Percentiles rank a stretch among this genome's conserved stretches.
These are phyloP conservation scores for Alternaria arbusti DNA, from an alignment of 2,329 filamentous ascomycete species.

Conservation along the genomic window DNA sequence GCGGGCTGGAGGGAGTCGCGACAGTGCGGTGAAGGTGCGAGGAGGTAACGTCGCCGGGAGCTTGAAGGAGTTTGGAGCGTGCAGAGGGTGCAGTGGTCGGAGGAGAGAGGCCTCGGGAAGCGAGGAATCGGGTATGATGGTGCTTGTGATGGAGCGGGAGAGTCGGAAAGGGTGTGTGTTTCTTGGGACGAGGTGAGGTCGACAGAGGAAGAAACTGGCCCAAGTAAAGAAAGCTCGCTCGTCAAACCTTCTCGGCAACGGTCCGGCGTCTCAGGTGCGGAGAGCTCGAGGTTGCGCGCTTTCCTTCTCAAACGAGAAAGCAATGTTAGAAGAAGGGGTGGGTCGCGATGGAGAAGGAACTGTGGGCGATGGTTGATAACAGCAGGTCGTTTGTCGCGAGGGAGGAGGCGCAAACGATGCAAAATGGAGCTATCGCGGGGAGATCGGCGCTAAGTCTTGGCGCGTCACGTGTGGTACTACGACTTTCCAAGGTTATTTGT, in stretches of 20 bases:
- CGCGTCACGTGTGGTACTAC: slow-evolving; percentile 21
- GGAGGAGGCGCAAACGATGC: slow-evolving; percentile 19
- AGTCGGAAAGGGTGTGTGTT: slow-evolving; percentile 36
- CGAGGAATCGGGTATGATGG: slow-evolving; percentile 32
- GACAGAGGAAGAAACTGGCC: slow-evolving; percentile 41
- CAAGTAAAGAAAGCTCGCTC: slow-evolving; percentile 48
- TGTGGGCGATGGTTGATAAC: slow-evolving; percentile 20
- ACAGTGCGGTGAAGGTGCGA: slow-evolving; percentile 35
- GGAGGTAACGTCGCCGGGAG: slow-evolving; percentile 45
- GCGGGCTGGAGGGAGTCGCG: slow-evolving; percentile 40
- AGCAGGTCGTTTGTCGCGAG: slow-evolving; percentile 21
- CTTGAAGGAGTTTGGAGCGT: slow-evolving; percentile 42
- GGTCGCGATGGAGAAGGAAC: slow-evolving; percentile 26
- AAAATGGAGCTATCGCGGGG: slow-evolving; percentile 27
- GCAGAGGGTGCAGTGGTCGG: slow-evolving; percentile 42
- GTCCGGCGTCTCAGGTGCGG: slow-evolving; percentile 30
- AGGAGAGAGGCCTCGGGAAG: slow-evolving; percentile 31
- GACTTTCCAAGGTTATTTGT: not conserved
- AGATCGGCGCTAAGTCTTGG: slow-evolving; percentile 27
- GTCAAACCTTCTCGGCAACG: slow-evolving; percentile 48
- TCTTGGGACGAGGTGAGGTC: slow-evolving; percentile 36
- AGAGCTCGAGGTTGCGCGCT: slow-evolving; percentile 26
- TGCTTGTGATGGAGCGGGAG: slow-evolving; percentile 40
- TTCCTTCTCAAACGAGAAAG: slow-evolving; percentile 25
- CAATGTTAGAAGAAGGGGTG: slow-evolving; percentile 22